Conservation (phyloP, 495 filamentous ascomycete genomes). For the Aspergillus campestris region DNA sequence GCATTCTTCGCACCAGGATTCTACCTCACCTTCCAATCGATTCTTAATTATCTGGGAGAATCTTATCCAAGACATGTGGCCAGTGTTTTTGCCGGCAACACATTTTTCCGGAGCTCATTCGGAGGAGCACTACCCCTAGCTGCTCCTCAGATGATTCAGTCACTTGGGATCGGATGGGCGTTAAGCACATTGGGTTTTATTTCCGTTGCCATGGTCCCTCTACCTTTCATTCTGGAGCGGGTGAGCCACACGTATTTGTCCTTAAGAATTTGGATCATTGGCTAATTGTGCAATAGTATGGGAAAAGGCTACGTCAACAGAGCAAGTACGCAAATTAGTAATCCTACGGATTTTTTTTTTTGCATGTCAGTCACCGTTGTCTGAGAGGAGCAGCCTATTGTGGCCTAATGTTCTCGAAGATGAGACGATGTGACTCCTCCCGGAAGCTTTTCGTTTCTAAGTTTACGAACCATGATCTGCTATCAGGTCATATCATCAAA, state of each 20-base stretch:
- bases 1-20: constrained; percentile 16
- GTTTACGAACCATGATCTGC: too few relatives aligned
- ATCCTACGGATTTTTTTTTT: too few relatives aligned
- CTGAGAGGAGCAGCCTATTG: too few relatives aligned
- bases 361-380: too few relatives aligned
- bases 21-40: constrained; percentile 11
- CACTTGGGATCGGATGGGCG: constrained; percentile 47
- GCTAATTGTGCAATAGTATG: constrained; percentile 8
- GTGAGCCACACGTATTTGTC: constrained; percentile 2
- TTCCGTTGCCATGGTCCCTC: constrained; percentile 43
- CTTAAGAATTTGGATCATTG: too few relatives aligned
- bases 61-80: constrained; percentile 9
- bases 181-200: constrained; percentile 47
- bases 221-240: constrained; percentile 30
- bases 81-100: constrained; percentile 10
- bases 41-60: constrained; percentile 10
- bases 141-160: constrained; percentile 31
- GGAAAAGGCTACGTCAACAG: constrained; percentile 5
- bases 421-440: too few relatives aligned
- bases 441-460: too few relatives aligned
- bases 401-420: too few relatives aligned
- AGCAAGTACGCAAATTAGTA: constrained; percentile 9
- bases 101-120: constrained; percentile 10
- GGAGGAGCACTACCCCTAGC: constrained; percentile 12
- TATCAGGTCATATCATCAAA: too few relatives aligned